A percentile compares a stretch with the other conserved stretches of the same genome.
Evolutionary conservation across 805 yeast genomes (phyloP).

Genomic region (Starmerella geochares): DNA sequence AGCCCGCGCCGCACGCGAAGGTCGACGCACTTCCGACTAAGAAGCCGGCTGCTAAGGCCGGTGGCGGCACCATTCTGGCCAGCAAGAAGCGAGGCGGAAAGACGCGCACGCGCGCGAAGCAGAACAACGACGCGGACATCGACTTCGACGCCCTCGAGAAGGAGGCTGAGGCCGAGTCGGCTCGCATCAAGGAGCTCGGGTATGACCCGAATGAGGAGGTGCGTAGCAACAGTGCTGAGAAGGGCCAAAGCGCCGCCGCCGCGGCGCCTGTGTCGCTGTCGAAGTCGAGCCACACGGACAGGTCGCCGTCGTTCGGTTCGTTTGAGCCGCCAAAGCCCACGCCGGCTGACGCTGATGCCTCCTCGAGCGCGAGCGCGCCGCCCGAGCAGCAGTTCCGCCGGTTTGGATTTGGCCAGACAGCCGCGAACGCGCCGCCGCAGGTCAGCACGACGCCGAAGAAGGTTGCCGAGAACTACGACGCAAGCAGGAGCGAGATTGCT

Average conservation of each 20-base stretch:
- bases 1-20: constrained; percentile 16
- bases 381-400: constrained; percentile 22
- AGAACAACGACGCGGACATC: constrained; percentile 33
- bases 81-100: constrained; percentile 12
- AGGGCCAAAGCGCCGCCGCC: background rate
- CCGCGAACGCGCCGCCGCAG: constrained; percentile 23
- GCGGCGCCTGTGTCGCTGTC: background rate
- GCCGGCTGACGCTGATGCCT: constrained; percentile 4
- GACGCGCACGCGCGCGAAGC: constrained; percentile 22
- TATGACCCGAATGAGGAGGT: constrained; percentile 33
- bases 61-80: constrained; percentile 11
- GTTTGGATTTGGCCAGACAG: constrained; percentile 28
- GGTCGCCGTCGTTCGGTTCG: background rate
- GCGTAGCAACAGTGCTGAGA: background rate
- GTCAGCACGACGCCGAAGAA: constrained; percentile 20
- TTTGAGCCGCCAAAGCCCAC: constrained; percentile 13
- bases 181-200: constrained; percentile 37
- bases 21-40: constrained; percentile 14
- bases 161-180: constrained; percentile 74
- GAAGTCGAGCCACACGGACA: background rate
- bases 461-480: constrained; percentile 41
- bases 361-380: constrained; percentile 6
- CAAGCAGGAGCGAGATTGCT: constrained; percentile 28
- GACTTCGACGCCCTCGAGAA: constrained; percentile 61
- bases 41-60: constrained; percentile 23